Base-by-base conservation (phyloP, 768 basidiomycete species). In the Panaeolus papilionaceus region DNA sequence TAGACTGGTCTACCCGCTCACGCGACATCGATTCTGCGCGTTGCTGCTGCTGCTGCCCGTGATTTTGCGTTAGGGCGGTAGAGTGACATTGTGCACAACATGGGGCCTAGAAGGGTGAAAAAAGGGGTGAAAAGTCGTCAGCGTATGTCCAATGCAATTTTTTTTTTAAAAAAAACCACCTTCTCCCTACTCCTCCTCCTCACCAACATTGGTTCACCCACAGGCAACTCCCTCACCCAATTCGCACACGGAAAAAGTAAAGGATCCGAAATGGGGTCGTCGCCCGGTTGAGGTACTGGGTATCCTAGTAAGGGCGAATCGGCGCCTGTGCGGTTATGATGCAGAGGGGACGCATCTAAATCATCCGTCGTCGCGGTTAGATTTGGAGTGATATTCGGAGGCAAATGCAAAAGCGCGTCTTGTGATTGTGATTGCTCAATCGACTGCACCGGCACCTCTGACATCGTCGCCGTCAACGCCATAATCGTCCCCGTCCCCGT, bases 151-250 rank as follows among this genome's bases (percentile, higher is more conserved):
- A 23, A 23, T 23, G 23, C 1, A 23, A 23, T 23, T 23, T 23
- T 23, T 23, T 23, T 23, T 23, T 23, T n/a, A n/a, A n/a, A n/a
- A 23, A 0, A 23, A 23, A 0, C 23, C 39, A 54, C 63, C 66
- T 63, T 63, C 54, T 37, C 42, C 42, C 18, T 33, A n/a, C 33
- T 39, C 61, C 28, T 38, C 61, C 14, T 33, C 33, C 54, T 49
- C 14, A 7, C 37, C 39, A 33, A 26, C 20, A 16, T 16, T 3
- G 40, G 39, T 18, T 38, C 33, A 42, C 45, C 45, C 23, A 14
- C 23, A n/a, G 64, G 64, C 42, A 64, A 49, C 37, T 64, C 64
- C n/a, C 64, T 28, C 12, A 64, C 64, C 44, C 49, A 64, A 16
- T 44, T 49, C 4, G 42, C 44, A 23, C 64, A 45, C 9, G 64